A percentile compares a stretch with the other conserved stretches of the same genome.
These are phyloP conservation scores for Syncephalastrum contaminatum DNA, from an alignment of 371 early-diverging fungal genomes.

Conservation along the genomic window DNA sequence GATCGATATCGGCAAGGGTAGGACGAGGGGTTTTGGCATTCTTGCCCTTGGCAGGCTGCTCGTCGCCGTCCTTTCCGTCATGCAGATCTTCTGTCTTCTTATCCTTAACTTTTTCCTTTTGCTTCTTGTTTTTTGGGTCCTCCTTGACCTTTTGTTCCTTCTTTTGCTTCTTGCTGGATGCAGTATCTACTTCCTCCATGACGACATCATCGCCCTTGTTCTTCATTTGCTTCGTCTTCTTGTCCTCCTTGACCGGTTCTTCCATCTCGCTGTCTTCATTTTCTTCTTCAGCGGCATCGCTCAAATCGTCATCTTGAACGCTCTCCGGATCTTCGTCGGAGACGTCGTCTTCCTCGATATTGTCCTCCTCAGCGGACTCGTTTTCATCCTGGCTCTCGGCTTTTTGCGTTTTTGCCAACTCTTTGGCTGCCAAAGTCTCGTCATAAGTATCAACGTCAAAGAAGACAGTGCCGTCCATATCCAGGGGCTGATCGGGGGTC, in stretches of 20 bases:
- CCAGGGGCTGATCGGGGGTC: constrained; percentile 47
- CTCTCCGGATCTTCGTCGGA: constrained; percentile 11
- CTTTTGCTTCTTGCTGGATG: constrained; percentile 19
- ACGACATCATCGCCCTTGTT: constrained; percentile 27
- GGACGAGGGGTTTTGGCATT: constrained; percentile 18
- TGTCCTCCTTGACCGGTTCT: constrained; percentile 15
- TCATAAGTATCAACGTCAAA: constrained; percentile 63
- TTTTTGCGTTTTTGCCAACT: constrained; percentile 7
- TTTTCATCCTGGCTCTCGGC: constrained; percentile 9
- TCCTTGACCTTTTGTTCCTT: constrained; percentile 4
- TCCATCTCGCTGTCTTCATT: constrained; percentile 17
- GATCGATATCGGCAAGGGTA: constrained; percentile 41
- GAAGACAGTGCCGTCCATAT: constrained; percentile 44
- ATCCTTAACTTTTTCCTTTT: neutral
- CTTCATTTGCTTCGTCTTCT: constrained; percentile 20
- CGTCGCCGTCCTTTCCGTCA: constrained; percentile 7
- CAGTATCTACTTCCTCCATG: constrained; percentile 18
- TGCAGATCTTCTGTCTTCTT: neutral
- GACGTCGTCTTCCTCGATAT: neutral
- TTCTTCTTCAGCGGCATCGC: constrained; percentile 22
- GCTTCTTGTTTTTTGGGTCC: neutral
- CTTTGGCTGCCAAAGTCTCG: constrained; percentile 29
- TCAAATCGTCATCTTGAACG: constrained; percentile 4
- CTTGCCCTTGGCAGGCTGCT: constrained; percentile 6
- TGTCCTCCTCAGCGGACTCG: constrained; percentile 2